These are phyloP conservation scores for Brasilioporus rufonigricans DNA, from an alignment of 768 basidiomycete genomes.

Conservation along the genomic window DNA sequence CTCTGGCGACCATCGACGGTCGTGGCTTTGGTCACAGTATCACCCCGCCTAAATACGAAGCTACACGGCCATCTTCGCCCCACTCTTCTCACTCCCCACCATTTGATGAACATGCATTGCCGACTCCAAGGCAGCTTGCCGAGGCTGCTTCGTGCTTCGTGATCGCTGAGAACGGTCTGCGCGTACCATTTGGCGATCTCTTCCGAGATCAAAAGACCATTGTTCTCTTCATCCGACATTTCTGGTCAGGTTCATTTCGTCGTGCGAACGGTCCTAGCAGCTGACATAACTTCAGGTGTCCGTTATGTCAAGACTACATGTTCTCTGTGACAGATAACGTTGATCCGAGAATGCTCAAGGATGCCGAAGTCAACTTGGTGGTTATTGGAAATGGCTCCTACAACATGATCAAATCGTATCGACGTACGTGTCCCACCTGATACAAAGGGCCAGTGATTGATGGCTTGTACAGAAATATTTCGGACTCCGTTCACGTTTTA, in stretches of 20 bases:
- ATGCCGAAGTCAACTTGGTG: constrained; percentile 56
- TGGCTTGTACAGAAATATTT: constrained; percentile 55
- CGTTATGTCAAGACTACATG: constrained; percentile 87
- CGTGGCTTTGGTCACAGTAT: constrained; percentile 1
- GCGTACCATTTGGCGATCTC: constrained; percentile 67
- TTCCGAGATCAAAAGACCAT: constrained; percentile 59
- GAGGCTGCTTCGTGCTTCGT: constrained; percentile 63
- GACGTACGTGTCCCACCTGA: constrained; percentile 39
- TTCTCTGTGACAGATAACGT: constrained; percentile 55
- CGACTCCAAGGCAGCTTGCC: constrained; percentile 54
- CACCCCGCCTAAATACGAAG: constrained; percentile 4
- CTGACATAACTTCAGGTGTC: constrained; percentile 50
- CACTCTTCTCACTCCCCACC: constrained; percentile 9
- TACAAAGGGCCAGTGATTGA: background rate
- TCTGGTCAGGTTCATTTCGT: constrained; percentile 48
- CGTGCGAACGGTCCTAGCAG: background rate
- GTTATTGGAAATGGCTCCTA: constrained; percentile 79
- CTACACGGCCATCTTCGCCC: constrained; percentile 16
- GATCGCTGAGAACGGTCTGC: constrained; percentile 63
- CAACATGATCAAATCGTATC: constrained; percentile 74
- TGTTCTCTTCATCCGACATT: constrained; percentile 85
- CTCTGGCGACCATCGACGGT: constrained; percentile 21
- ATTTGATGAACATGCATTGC: constrained; percentile 47
- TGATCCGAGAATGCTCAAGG: constrained; percentile 44
- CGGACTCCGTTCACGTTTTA: constrained; percentile 71